Conservation (phyloP, 2,329 filamentous ascomycete species). For the Reticulascus tulasneorum region DNA sequence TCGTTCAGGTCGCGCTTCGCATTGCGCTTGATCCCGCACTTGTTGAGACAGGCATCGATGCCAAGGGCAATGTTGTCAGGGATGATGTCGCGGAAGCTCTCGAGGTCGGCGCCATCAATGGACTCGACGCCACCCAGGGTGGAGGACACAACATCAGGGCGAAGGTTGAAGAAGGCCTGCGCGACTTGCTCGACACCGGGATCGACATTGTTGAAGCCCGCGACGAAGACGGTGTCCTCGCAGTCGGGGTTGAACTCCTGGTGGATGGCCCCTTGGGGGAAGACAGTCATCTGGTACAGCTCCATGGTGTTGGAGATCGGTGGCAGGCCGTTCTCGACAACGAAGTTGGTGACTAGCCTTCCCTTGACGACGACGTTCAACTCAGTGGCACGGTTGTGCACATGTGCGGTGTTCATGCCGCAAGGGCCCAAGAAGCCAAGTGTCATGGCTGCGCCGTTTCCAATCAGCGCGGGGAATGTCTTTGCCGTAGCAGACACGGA, state of each 20-base stretch:
- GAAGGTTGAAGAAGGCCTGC: constrained; percentile 42
- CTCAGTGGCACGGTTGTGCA: constrained; percentile 44
- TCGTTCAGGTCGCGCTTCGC: constrained; percentile 24
- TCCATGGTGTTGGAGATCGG: constrained; percentile 30
- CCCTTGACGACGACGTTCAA: constrained; percentile 43
- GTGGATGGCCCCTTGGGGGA: constrained; percentile 47
- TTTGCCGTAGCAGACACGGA: constrained; percentile 37
- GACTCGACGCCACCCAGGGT: constrained; percentile 33
- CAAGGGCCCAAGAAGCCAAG: constrained; percentile 46
- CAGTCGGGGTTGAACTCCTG: constrained; percentile 50
- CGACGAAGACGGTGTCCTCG: constrained; percentile 42
- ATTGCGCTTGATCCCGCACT: constrained; percentile 38
- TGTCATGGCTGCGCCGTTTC: constrained; percentile 41
- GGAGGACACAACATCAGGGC: constrained; percentile 34
- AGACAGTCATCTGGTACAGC: constrained; percentile 41
- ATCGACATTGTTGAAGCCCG: constrained; percentile 41
- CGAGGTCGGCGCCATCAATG: constrained; percentile 35
- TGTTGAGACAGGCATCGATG: constrained; percentile 46
- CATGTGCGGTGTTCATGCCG: constrained; percentile 47
- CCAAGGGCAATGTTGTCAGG: constrained; percentile 47
- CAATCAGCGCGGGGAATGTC: constrained; percentile 47
- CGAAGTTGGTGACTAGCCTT: constrained; percentile 38
- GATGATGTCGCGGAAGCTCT: constrained; percentile 33
- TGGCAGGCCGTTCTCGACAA: constrained; percentile 37
- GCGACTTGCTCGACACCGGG: constrained; percentile 42